Conservation (phyloP, 2,329 filamentous ascomycete genomes). For the Trichoderma guizhouense region DNA sequence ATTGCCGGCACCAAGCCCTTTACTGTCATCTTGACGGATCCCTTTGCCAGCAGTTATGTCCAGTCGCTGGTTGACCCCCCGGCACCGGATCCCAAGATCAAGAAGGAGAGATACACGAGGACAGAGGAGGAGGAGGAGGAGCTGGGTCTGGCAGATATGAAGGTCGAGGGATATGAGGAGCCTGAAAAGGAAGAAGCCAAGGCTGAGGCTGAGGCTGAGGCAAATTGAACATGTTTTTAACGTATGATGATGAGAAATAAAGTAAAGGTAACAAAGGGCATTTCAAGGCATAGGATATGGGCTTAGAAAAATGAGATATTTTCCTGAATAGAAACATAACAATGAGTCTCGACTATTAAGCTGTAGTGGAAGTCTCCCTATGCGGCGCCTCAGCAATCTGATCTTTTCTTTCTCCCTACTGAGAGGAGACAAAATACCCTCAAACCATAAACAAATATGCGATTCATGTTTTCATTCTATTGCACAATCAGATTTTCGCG, state of each 20-base stretch:
- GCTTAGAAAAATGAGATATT: not conserved
- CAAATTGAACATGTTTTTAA: not conserved
- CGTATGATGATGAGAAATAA: not conserved
- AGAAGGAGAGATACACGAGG: conserved; percentile 75
- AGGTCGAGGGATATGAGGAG: conserved; percentile 76
- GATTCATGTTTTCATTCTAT: too few species aligned
- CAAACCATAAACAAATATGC: too few species aligned
- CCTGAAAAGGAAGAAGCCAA: conserved; percentile 28
- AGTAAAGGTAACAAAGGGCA: not conserved
- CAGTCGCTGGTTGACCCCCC: conserved; percentile 79
- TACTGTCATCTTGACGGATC: conserved; percentile 79
- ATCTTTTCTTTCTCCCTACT: too few species aligned
- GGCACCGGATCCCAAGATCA: conserved; percentile 72
- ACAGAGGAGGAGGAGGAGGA: conserved; percentile 94
- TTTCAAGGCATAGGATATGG: not conserved
- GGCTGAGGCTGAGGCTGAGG: not conserved
- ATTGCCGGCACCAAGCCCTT: conserved; percentile 80
- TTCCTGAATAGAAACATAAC: not conserved
- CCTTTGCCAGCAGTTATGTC: conserved; percentile 88
- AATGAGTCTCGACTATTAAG: not conserved
- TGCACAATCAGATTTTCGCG: too few species aligned
- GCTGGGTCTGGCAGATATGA: conserved; percentile 87
- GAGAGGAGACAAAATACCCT: too few species aligned
- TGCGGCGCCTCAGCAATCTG: too few species aligned
- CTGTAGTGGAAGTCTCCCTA: not conserved